Base-by-base conservation (phyloP, 1,139 yeast genomes). In the Blastobotrys raffinosifermentans region DNA sequence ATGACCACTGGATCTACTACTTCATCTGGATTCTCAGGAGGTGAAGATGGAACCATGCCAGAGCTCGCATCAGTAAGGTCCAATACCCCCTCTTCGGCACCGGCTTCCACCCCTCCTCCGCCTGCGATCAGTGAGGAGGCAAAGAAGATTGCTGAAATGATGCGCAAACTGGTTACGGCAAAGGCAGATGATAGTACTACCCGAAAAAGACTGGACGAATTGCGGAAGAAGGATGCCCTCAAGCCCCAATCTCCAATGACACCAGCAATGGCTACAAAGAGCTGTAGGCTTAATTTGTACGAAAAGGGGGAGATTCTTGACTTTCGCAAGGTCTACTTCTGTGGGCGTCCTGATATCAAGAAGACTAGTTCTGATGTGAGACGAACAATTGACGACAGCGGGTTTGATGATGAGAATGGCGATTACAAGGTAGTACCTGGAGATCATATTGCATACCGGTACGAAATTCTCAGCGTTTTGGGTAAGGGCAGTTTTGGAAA, bases 401-500 rank as follows among this genome's bases (percentile, higher is more conserved):
- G 89, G 0, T 83, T 80, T 55, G 94, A 84, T 56, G 93, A 84
- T 54, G 58, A 60, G 2, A 63, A 71, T 9, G 84, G 86, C 2
- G 83, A 83, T 52, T 80, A 82, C 49, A 64, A 67, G 5, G 66
- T 77, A 1, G 55, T 66, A 1, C 59, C 64, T 1, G 74, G 80
- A 4, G 95, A 85, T 52, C 96, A 86, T 50, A 72, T 86, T 33
- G 81, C 80, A 38, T 86, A 78, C 56, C 62, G 94, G 27, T 86
- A 80, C 53, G 79, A 83, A 47, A 75, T 84, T 5, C 43, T 72
- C 20, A 60, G 67, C 2, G 62, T 68, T 3, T 64, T 86, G 13
- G 96, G 96, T 0, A 77, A 73, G 41, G 96, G 96, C 3, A 78
- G 91, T 21, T 86, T 86, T 66, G 96, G 96, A 0, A 78, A 77